Evolutionary conservation across 2,329 filamentous ascomycete genomes (phyloP), one percentile per base, ranked within the genome.

Genomic region (Aspergillus cejpii): DNA sequence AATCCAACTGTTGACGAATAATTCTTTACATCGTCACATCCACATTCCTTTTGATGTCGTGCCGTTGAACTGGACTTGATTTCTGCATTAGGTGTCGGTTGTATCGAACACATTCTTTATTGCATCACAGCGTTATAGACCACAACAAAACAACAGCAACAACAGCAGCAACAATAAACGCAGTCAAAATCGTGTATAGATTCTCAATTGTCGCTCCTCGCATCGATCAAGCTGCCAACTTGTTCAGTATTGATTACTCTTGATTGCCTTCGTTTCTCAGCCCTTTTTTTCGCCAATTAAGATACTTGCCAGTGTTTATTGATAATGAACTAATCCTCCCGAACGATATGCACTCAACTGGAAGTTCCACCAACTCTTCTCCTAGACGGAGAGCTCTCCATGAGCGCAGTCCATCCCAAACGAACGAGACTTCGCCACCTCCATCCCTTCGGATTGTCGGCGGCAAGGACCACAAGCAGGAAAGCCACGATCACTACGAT

Each of bases 331-430:
- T 63, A 59, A 60, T 61, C 34, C 42, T 38, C 31, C 50, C 48
- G 47, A 37, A 58, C 63, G 51, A 45, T 45, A 69, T 68, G 62
- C 59, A 64, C 53, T 64, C 61, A 33, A 50, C 53, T 44, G 50
- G 53, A 45, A 53, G 52, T 48, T 51, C 57, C 37, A 51, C 62
- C 29, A 56, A 53, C 31, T 52, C 59, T 33, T 63, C 68, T 39
- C 64, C 68, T 26, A 61, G 54, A 55, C 63, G 71, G 52, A 65
- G 62, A 53, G 66, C 67, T 45, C 65, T 74, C 41, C 68, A 72
- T 58, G 71, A 74, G 58, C 67, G 70, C 50, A 69, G 60, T 19
- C 63, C 65, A 29, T 74, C 72, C 23, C 67, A 73, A 44, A 65
- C 64, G 36, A 74, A 75, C 50, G 64, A 71, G 54, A 53, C 57